Evolutionary conservation across 306 rosid genomes (phyloP).

Genomic region (Trifolium subterraneum): DNA sequence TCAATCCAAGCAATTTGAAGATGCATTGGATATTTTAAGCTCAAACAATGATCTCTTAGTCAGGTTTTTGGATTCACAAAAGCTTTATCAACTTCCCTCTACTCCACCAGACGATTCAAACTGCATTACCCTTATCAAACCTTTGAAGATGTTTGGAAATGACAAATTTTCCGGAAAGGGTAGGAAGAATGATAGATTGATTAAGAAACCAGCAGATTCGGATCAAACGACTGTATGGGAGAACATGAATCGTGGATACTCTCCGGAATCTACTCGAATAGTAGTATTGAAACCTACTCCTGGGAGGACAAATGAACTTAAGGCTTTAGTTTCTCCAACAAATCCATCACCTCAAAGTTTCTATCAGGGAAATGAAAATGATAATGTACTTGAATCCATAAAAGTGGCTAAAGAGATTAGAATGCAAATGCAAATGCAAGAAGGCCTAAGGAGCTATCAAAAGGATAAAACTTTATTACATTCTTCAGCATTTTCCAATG

Average conservation of each 20-base stretch:
- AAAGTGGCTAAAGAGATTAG: slow-evolving; percentile 59
- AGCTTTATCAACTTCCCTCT: slow-evolving; percentile 59
- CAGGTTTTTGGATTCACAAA: slow-evolving; percentile 72
- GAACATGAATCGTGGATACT: slow-evolving; percentile 47
- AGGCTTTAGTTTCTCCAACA: slow-evolving; percentile 61
- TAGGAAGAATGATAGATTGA: slow-evolving; percentile 54
- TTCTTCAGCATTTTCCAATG: slow-evolving; percentile 77
- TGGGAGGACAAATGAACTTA: slow-evolving; percentile 60
- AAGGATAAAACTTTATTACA: slow-evolving; percentile 62
- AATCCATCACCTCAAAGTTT: slow-evolving; percentile 56
- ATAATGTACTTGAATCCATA: slow-evolving; percentile 56
- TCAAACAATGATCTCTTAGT: slow-evolving; percentile 77
- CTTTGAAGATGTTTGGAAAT: slow-evolving; percentile 71
- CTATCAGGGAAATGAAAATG: slow-evolving; percentile 55
- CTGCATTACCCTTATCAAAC: slow-evolving; percentile 83
- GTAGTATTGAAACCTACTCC: slow-evolving; percentile 89
- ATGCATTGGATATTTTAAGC: slow-evolving; percentile 82
- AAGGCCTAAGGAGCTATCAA: slow-evolving; percentile 51
- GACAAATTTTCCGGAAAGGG: slow-evolving; percentile 50
- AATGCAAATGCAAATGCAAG: slow-evolving; percentile 52
- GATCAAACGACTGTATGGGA: slow-evolving; percentile 54
- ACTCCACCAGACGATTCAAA: slow-evolving; percentile 61
- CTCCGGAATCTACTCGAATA: slow-evolving; percentile 77
- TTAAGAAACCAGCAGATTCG: slow-evolving; percentile 48
- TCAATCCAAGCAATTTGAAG: slow-evolving; percentile 74